Conservation (phyloP, 169 alveolate genomes). For the Eimeria brunetti region DNA sequence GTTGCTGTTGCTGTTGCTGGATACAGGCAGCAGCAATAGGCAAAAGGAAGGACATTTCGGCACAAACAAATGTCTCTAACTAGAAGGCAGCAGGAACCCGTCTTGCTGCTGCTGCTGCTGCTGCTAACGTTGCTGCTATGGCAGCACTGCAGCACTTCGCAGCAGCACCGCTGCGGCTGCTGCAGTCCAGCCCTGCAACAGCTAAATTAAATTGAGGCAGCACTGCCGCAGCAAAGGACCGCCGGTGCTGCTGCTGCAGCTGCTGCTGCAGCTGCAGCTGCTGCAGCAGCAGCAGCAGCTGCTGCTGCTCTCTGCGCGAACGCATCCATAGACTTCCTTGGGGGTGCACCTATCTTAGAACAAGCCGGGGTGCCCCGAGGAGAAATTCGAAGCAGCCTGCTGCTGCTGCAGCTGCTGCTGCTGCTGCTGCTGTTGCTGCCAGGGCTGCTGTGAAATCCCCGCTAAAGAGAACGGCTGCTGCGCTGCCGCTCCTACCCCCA, state of each 20-base stretch:
- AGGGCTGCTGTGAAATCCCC: constrained; percentile 18
- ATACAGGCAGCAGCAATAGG: neutral
- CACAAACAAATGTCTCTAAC: neutral
- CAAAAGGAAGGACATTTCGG: no score
- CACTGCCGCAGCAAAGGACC: neutral
- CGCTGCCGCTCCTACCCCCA: constrained; percentile 17
- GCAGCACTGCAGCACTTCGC: neutral
- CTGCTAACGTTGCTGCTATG: neutral
- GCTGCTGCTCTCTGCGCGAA: neutral
- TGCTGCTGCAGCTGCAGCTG: constrained; percentile 14
- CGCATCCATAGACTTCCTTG: neutral
- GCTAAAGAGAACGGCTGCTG: constrained; percentile 14
- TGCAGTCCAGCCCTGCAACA: neutral
- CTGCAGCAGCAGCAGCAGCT: neutral
- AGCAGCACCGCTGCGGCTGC: neutral
- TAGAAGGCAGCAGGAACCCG: neutral
- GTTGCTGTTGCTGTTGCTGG: neutral
- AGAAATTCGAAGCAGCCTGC: neutral
- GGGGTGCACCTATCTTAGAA: neutral
- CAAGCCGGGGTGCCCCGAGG: constrained; percentile 1
- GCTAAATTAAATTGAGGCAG: neutral
- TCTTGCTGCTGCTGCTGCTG: constrained; percentile 36
- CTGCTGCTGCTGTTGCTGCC: constrained; percentile 60
- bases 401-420: constrained; percentile 51
- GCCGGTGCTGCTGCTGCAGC: constrained; percentile 3